A percentile compares a stretch with the other conserved stretches of the same genome.
Evolutionary conservation across 768 basidiomycete genomes (phyloP).

Genomic region (Trametes sanguinea): DNA sequence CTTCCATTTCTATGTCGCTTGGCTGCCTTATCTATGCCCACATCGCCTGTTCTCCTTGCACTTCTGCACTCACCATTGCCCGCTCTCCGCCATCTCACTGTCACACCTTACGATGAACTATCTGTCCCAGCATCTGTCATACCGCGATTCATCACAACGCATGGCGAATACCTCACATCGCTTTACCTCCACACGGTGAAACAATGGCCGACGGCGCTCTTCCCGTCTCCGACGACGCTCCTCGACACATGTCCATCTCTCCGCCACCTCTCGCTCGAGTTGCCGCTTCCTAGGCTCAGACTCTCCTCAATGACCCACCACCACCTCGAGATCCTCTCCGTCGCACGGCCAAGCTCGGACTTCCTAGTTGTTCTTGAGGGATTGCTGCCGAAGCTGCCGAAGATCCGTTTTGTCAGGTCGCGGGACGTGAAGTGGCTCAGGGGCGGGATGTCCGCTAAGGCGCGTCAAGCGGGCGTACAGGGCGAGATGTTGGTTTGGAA

Average conservation of each 20-base stretch:
- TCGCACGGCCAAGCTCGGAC: conserved; percentile 69
- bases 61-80: conserved; percentile 65
- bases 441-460: conserved; percentile 62
- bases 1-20: conserved; percentile 62
- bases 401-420: conserved; percentile 56
- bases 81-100: conserved; percentile 57
- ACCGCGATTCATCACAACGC: conserved; percentile 57
- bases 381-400: conserved; percentile 57
- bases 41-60: conserved; percentile 60
- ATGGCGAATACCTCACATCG: conserved; percentile 59
- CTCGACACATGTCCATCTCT: conserved; percentile 38
- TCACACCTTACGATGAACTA: conserved; percentile 76
- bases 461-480: conserved; percentile 75
- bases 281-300: conserved; percentile 57
- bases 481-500: conserved; percentile 81
- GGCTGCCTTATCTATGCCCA: conserved; percentile 65
- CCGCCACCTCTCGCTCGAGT: conserved; percentile 72
- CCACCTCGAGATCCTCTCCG: conserved; percentile 64
- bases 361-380: conserved; percentile 59
- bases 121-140: conserved; percentile 58
- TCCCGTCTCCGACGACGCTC: conserved; percentile 29
- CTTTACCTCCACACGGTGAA: conserved; percentile 71
- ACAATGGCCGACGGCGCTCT: conserved; percentile 38
- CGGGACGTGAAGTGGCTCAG: conserved; percentile 76
- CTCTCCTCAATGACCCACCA: conserved; percentile 35